These are phyloP conservation scores for Ciborinia camelliae DNA, from an alignment of 2,329 filamentous ascomycete genomes.

Conservation along the genomic window DNA sequence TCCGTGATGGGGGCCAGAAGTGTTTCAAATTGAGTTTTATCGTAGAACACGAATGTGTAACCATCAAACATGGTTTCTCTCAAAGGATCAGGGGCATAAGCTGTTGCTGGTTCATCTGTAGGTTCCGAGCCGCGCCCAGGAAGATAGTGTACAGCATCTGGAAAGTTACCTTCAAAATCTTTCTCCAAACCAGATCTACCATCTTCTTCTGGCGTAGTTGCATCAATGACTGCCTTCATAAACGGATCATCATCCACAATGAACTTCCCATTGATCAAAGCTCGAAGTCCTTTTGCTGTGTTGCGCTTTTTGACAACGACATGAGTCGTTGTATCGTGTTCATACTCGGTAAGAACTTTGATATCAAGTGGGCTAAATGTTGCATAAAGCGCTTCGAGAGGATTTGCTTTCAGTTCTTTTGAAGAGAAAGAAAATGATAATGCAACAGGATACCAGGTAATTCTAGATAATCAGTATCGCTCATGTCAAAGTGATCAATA, in stretches of 20 bases:
- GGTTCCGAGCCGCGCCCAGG: constrained; percentile 76
- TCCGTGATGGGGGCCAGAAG: constrained; percentile 71
- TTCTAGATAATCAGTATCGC: constrained; percentile 44
- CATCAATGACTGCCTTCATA: constrained; percentile 64
- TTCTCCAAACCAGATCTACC: constrained; percentile 59
- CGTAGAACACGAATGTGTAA: constrained; percentile 86
- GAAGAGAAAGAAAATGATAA: constrained; percentile 75
- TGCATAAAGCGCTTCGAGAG: constrained; percentile 58
- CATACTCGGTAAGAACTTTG: constrained; percentile 74
- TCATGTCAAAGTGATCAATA: constrained; percentile 14
- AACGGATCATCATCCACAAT: constrained; percentile 68
- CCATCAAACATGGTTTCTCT: constrained; percentile 75
- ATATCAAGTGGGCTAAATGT: constrained; percentile 82
- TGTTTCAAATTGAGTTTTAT: constrained; percentile 69
- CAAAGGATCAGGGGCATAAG: constrained; percentile 65
- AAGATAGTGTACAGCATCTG: constrained; percentile 66
- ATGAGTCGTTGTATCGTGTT: constrained; percentile 72
- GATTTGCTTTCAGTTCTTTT: constrained; percentile 65
- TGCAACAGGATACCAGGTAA: constrained; percentile 77
- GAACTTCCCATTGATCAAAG: constrained; percentile 73
- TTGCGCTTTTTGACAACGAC: constrained; percentile 88
- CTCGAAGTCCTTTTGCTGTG: constrained; percentile 81
- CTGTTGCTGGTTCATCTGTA: constrained; percentile 56
- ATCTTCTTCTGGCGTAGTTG: constrained; percentile 39
- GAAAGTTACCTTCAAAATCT: constrained; percentile 79